These are phyloP conservation scores for Aureobasidium sp. DNA, from an alignment of 2,329 filamentous ascomycete genomes.

Conservation along the genomic window DNA sequence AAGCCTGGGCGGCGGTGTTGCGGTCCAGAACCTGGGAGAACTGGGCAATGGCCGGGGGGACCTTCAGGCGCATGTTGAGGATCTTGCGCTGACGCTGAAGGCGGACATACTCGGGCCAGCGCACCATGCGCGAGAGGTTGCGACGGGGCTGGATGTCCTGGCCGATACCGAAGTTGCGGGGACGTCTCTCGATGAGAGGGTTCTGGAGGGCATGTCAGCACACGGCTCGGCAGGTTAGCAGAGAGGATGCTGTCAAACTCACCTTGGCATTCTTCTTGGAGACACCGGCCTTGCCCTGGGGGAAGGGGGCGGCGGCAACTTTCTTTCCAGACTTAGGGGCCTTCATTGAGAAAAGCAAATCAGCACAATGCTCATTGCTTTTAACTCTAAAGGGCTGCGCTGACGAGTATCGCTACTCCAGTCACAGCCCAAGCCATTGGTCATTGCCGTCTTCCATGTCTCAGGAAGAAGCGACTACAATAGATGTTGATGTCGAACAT, in stretches of 20 bases:
- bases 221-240: not conserved
- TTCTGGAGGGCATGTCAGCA: constrained; percentile 54
- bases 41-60: constrained; percentile 92
- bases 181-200: constrained; percentile 97
- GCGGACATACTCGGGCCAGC: constrained; percentile 99
- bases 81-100: constrained; percentile 95
- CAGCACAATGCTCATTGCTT: constrained; percentile 76
- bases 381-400: constrained; percentile 73
- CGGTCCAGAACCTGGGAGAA: constrained; percentile 96
- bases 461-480: constrained; percentile 12
- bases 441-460: constrained; percentile 19
- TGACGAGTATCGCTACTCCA: constrained; percentile 47
- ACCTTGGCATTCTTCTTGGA: constrained; percentile 97
- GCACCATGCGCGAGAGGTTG: constrained; percentile 96
- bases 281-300: constrained; percentile 77
- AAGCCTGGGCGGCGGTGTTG: constrained; percentile 91
- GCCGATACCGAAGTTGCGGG: constrained; percentile 96
- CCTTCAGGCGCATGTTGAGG: constrained; percentile 96
- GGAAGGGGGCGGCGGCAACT: constrained; percentile 93
- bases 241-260: constrained; percentile 35
- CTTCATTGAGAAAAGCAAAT: constrained; percentile 99
- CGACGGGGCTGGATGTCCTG: constrained; percentile 96
- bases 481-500: constrained; percentile 13
- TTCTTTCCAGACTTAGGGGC: constrained; percentile 98
- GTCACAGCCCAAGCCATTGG: constrained; percentile 46